Evolutionary conservation across 176 grass and related monocot species (phyloP), one percentile per base, ranked within the genome.

Genomic region (Pontederia crassipes): DNA sequence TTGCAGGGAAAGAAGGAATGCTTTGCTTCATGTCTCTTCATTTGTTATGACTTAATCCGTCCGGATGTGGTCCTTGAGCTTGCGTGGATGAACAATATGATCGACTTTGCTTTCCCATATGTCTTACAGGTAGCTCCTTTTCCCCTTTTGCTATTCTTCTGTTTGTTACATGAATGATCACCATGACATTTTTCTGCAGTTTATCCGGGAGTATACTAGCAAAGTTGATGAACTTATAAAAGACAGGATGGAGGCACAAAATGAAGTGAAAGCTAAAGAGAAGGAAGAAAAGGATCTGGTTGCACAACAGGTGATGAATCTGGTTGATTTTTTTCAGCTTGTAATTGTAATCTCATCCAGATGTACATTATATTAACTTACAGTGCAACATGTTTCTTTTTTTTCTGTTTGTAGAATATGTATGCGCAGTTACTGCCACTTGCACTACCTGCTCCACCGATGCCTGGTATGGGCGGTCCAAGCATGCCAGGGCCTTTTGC

Each of bases 1-100:
- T 81, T 78, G 52, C 84, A 98, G 94, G 94, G 94, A 20, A 98
- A 98, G 94, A 98, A 93, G 75, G 94, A 98, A 70, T 98, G 94
- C 24, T 98, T 98, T 79, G 88, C 94, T 65, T 85, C 94, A 29
- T 93, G 88, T 77, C 94, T 98, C 48, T 98, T 98, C 74, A 89
- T 93, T 72, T 98, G 94, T 48, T 98, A 98, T 20, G 88, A 98
- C 57, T 62, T 98, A 69, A 91, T 98, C 49, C 81, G 94, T 2
- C 81, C 85, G 0, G 94, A 98, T 83, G 85, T 98, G 61, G 88
- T 82, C 26, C 88, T 98, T 67, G 94, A 98, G 77, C 94, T 93
- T 79, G 94, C 94, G 32, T 98, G 94, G 88, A 83, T 88, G 66
- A 98, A 98, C 70, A 88, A 91, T 67, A 89, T 98, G 88, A 45